Base-by-base conservation (phyloP, 169 alveolate genomes). In the Plasmodium adleri region DNA sequence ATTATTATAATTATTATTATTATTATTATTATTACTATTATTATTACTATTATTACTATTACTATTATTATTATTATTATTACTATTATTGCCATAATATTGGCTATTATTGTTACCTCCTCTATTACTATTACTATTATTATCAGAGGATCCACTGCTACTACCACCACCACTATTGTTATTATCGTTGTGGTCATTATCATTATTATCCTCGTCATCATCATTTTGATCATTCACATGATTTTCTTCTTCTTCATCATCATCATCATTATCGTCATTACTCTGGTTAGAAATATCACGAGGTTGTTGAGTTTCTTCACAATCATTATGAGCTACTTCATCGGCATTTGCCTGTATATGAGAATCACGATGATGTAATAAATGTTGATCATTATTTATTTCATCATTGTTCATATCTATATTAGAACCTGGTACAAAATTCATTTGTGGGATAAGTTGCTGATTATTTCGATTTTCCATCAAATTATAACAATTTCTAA, bases 401-500 rank as follows among this genome's bases (percentile, higher is more conserved):
- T 71, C 66, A 50, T 49, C 54, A 47, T 50, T 50, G 26, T 71
- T 71, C 8, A 22, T 13, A 17, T 47, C 49, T 1, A 17, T n/a
- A n/a, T 71, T 43, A 7, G 22, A 28, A 9, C n/a, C 22, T 12
- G 71, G 22, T 28, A 39, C 47, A 9, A 39, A 78, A 22, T 78
- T 71, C 45, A 66, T 22, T 59, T 78, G 89, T 4, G 71, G 3
- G 1, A 32, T 13, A 50, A 26, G 26, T 49, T 64, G 89, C 5
- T 59, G 71, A 22, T 66, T 66, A 50, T 78, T 78, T 49, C 75
- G 28, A 59, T 64, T 43, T 54, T 78, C 89, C 15, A 66, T 45
- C 22, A 78, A 26, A 52, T 78, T 78, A 59, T 78, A 78, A 32
- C 89, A 78, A 66, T 78, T 78, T 78, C 89, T 66, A 43, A 78